These are phyloP conservation scores for Royoungia palumana DNA, from an alignment of 768 basidiomycete genomes.

Conservation along the genomic window DNA sequence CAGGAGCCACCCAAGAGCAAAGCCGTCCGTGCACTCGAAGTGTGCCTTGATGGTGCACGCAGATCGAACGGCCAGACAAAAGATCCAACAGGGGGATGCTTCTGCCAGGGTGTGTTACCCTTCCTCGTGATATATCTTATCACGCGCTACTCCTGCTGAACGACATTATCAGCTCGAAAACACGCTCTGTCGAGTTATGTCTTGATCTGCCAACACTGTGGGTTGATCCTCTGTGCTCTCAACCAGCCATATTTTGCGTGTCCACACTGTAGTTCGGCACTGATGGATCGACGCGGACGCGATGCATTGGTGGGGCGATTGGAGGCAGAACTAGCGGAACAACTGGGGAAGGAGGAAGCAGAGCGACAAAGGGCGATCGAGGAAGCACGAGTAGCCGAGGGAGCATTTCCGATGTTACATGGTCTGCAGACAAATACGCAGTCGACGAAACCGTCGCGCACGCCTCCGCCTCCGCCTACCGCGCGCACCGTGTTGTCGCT, in stretches of 20 bases:
- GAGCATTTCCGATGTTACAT: constrained; percentile 59
- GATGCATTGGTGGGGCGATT: constrained; percentile 41
- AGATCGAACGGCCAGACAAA: constrained; percentile 34
- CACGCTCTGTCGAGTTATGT: constrained; percentile 58
- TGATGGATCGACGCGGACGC: constrained; percentile 37
- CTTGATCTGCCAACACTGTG: constrained; percentile 55
- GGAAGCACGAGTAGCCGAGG: constrained; percentile 48
- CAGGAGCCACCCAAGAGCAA: constrained; percentile 43
- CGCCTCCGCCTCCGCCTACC: constrained; percentile 31
- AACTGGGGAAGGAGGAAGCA: constrained; percentile 46
- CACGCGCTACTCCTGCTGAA: not conserved
- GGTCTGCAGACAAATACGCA: constrained; percentile 9
- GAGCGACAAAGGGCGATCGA: constrained; percentile 44
- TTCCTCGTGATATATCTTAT: no score
- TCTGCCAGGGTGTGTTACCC: constrained; percentile 54
- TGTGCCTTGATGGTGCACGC: constrained; percentile 40
- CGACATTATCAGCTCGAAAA: constrained; percentile 42
- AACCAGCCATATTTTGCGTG: constrained; percentile 55
- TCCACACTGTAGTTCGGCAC: constrained; percentile 45
- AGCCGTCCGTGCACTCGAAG: constrained; percentile 47
- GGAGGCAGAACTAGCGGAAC: constrained; percentile 42
- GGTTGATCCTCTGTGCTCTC: constrained; percentile 57
- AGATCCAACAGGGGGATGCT: constrained; percentile 66
- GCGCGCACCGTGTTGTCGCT: constrained; percentile 62
- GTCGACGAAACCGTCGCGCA: constrained; percentile 8